A percentile compares a stretch with the other conserved stretches of the same genome.
Conservation (phyloP, 2,329 filamentous ascomycete genomes). For the Peltaster fructicola region DNA sequence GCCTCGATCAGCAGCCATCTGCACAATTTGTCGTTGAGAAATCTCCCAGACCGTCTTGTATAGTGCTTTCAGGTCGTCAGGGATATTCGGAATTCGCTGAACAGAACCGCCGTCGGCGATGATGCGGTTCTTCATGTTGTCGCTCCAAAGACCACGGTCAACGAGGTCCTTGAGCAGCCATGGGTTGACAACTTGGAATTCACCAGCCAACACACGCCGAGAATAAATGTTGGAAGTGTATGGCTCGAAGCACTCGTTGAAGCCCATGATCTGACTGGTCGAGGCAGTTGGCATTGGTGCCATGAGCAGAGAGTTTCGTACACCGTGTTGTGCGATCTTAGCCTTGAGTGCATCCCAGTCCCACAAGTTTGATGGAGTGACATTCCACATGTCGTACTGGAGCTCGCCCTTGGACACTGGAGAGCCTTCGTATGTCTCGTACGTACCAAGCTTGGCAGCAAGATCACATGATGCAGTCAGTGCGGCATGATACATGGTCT, state of each 20-base stretch:
- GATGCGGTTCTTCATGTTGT: conserved; percentile 99
- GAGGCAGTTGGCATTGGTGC: conserved; percentile 97
- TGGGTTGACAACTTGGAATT: conserved; percentile 99
- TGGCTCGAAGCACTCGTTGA: conserved; percentile 99
- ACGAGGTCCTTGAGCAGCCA: conserved; percentile 97
- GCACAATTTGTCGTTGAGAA: conserved; percentile 81
- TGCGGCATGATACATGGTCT: conserved; percentile 96
- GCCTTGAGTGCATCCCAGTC: conserved; percentile 83
- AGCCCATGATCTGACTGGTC: conserved; percentile 92
- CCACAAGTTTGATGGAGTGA: conserved; percentile 87
- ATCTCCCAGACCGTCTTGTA: conserved; percentile 99
- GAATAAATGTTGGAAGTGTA: conserved; percentile 99
- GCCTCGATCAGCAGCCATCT: conserved; percentile 96
- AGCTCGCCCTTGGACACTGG: conserved; percentile 90
- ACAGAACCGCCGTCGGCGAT: conserved; percentile 92
- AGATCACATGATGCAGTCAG: conserved; percentile 77
- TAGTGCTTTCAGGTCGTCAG: conserved; percentile 81
- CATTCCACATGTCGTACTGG: conserved; percentile 97
- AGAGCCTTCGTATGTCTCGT: conserved; percentile 81
- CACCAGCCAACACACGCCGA: conserved; percentile 87
- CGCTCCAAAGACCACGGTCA: conserved; percentile 94
- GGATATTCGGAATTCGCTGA: conserved; percentile 93
- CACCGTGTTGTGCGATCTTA: conserved; percentile 79
- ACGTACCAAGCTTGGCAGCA: conserved; percentile 66
- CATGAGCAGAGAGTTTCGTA: conserved; percentile 87